Evolutionary conservation across 208 protist species (phyloP).

Genomic region (Wallacemonas sp.): DNA sequence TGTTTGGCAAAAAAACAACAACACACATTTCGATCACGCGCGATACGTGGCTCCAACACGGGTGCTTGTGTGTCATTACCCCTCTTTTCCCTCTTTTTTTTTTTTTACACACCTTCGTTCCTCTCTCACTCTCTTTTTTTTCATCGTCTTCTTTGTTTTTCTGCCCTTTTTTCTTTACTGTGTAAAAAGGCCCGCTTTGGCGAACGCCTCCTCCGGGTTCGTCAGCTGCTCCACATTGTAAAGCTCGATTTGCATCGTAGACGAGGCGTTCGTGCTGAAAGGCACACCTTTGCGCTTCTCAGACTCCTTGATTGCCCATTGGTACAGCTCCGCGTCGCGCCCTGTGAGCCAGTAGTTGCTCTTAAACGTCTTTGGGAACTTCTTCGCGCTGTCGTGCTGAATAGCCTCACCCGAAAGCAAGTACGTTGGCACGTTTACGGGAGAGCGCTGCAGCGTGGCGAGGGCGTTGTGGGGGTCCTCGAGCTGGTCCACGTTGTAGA

Average conservation of each 20-base stretch:
- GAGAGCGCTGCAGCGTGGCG: slow-evolving; percentile 75
- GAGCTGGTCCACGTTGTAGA: slow-evolving; percentile 90
- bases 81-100: background rate
- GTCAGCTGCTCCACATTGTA: slow-evolving; percentile 90
- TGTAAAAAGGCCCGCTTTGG: slow-evolving; percentile 76
- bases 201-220: slow-evolving; percentile 86
- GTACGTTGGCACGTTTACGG: slow-evolving; percentile 80
- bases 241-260: slow-evolving; percentile 72
- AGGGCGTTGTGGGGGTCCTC: slow-evolving; percentile 84
- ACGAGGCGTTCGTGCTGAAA: slow-evolving; percentile 45
- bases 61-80: too few relatives aligned
- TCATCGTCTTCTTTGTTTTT: too few relatives aligned
- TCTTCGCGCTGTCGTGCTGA: slow-evolving; percentile 63
- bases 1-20: too few relatives aligned
- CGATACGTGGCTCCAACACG: too few relatives aligned
- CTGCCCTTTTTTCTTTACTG: slow-evolving; percentile 41
- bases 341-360: slow-evolving; percentile 90
- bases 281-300: slow-evolving; percentile 79
- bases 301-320: slow-evolving; percentile 82
- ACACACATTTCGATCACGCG: too few relatives aligned
- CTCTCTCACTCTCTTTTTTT: too few relatives aligned
- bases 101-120: too few relatives aligned
- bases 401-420: slow-evolving; percentile 84
- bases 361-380: slow-evolving; percentile 68
- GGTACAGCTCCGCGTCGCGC: slow-evolving; percentile 84